Evolutionary conservation across 83 land plant genomes (phyloP), one percentile per base, ranked within the genome.

Genomic region (Picea engelmannii): DNA sequence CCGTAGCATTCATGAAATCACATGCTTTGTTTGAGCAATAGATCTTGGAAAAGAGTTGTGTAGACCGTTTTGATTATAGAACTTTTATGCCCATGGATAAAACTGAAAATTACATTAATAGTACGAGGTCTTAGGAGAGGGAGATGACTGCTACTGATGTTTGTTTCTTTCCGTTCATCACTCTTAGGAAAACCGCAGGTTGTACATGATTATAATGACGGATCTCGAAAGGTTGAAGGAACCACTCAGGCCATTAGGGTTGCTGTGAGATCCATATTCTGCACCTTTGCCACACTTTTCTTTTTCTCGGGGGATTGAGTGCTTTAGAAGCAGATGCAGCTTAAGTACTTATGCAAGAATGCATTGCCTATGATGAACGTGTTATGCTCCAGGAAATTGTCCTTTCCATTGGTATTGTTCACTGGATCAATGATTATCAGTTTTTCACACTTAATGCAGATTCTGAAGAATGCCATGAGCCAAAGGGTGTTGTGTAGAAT

Each of bases 351-450:
- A 76, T 97, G 75, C 20, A 61, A n/a, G 86, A 86, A 79, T 95
- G 96, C 69, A 44, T 31, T 27, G 66, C 81, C 59, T 76, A 27
- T 66, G 83, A 86, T 81, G 86, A 93, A 62, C 83, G 83, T n/a
- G 18, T 85, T 40, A 85, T 92, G 88, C 92, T 97, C 82, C 96
- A 97, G 85, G 91, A 87, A 42, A 71, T 97, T 62, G 99, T 96
- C 4, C 79, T 97, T 12, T 80, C 88, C 23, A 83, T 91, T 79
- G 99, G 99, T 16, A 76, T 93, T 35, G 40, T 77, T 62, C 93
- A 97, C 76, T 97, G 98, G 99, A 87, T 97, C 47, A 78, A 84
- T 7, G 94, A 97, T 81, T 90, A 89, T 42, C 69, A 88, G 75
- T 61, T 79, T 18, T 88, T 94, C 76, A 69, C 44, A 66, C 58